Percentiles rank a stretch among this genome's conserved stretches.
phyloP scores from a whole-genome alignment of 1,284 basidiomycete species.

The Laetiporus sulphureus region DNA sequence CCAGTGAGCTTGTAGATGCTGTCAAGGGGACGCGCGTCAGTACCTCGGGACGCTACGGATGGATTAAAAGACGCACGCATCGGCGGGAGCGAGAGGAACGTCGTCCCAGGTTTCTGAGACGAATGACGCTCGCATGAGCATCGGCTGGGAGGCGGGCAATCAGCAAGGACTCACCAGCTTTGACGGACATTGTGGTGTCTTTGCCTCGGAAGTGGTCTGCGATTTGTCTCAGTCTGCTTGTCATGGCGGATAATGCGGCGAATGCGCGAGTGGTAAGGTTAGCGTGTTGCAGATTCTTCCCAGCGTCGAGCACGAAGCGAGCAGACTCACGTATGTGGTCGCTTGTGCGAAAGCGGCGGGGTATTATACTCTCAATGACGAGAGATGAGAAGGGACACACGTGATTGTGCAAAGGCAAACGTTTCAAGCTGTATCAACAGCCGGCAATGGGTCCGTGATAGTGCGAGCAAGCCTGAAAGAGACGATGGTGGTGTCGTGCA shows the following conservation, averaged over 20 bases:
- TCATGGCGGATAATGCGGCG: constrained; percentile 14
- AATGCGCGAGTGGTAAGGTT: not conserved
- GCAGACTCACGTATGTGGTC: constrained; percentile 3
- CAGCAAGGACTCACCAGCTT: constrained; percentile 37
- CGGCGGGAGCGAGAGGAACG: constrained; percentile 77
- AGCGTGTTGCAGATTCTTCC: no score
- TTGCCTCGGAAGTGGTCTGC: constrained; percentile 17
- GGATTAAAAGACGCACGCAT: constrained; percentile 37
- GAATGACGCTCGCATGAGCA: not conserved
- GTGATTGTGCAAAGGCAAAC: constrained; percentile 1
- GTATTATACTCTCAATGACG: not conserved
- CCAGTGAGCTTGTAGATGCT: constrained; percentile 93
- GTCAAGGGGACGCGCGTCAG: constrained; percentile 7
- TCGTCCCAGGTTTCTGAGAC: constrained; percentile 59
- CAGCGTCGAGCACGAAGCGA: no score
- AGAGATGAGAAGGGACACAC: constrained; percentile 2
- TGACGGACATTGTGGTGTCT: constrained; percentile 18
- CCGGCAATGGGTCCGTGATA: no score
- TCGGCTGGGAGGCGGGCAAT: not conserved
- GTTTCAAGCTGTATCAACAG: no score
- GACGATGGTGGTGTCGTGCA: no score
- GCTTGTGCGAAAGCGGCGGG: not conserved
- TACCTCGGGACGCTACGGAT: not conserved
- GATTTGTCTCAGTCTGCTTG: constrained; percentile 23
- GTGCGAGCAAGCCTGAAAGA: no score